Evolutionary conservation across 208 protist species (phyloP).

Genomic region (Trypanosoma melophagium): DNA sequence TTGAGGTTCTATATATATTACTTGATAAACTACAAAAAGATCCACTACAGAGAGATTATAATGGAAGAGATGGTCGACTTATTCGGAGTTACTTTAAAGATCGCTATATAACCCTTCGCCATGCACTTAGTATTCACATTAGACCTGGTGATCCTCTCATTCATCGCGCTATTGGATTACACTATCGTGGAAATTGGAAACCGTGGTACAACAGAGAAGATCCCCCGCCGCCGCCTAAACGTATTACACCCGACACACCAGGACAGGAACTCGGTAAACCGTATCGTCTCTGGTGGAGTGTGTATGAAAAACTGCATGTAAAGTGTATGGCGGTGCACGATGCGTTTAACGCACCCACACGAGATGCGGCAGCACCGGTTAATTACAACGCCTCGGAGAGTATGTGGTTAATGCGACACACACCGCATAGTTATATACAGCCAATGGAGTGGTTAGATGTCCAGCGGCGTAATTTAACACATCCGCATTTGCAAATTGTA

Average conservation of each 20-base stretch:
- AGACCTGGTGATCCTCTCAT: conserved; percentile 2
- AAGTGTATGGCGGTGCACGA: conserved; percentile 4
- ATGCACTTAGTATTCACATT: conserved; percentile 17
- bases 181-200: conserved; percentile 26
- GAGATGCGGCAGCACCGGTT: conserved; percentile 1
- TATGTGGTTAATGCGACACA: conserved; percentile 30
- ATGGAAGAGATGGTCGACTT: conserved; percentile 14
- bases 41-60: background rate
- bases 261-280: conserved; percentile 14
- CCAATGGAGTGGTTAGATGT: conserved; percentile 1
- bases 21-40: conserved; percentile 7
- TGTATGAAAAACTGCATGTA: conserved; percentile 21
- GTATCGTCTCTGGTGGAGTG: conserved; percentile 24
- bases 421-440: conserved; percentile 18
- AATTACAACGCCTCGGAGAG: conserved; percentile 10
- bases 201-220: conserved; percentile 23
- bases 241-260: background rate
- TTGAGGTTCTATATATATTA: conserved; percentile 4
- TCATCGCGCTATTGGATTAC: conserved; percentile 9
- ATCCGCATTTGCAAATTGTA: conserved; percentile 2
- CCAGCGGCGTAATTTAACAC: conserved; percentile 5
- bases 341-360: background rate
- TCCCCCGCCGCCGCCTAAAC: background rate
- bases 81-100: conserved; percentile 21
- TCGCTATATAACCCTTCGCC: conserved; percentile 11